Percentiles rank a stretch among this genome's conserved stretches.
Evolutionary conservation across 208 protist species (phyloP).

Genomic region (Zelonia costaricensis): DNA sequence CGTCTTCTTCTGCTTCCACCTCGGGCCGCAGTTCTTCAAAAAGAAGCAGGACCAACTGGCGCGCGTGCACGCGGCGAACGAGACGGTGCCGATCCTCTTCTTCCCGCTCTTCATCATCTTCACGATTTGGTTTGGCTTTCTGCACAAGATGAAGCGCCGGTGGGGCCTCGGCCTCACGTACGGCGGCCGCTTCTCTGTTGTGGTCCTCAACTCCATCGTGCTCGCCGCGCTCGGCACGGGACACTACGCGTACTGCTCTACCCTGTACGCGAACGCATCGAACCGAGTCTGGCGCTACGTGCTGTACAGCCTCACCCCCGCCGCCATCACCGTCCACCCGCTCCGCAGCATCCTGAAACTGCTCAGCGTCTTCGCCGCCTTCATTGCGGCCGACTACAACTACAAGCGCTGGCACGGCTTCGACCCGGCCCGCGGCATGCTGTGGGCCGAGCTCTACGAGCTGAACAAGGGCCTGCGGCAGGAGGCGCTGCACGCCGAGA

Average conservation of each 20-base stretch:
- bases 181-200: slow-evolving; percentile 35
- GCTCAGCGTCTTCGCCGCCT: slow-evolving; percentile 34
- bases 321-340: slow-evolving; percentile 14
- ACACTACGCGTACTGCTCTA: slow-evolving; percentile 68
- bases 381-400: slow-evolving; percentile 62
- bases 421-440: slow-evolving; percentile 64
- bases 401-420: slow-evolving; percentile 66
- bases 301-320: slow-evolving; percentile 10
- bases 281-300: slow-evolving; percentile 1
- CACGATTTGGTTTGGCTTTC: slow-evolving; percentile 43
- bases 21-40: slow-evolving; percentile 48
- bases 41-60: slow-evolving; percentile 18
- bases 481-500: slow-evolving; percentile 1
- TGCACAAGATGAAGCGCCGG: slow-evolving; percentile 75
- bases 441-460: slow-evolving; percentile 69
- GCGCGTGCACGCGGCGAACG: not conserved
- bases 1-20: slow-evolving; percentile 58
- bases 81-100: slow-evolving; percentile 48
- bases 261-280: slow-evolving; percentile 19
- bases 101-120: slow-evolving; percentile 62
- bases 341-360: slow-evolving; percentile 36
- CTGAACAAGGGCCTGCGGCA: slow-evolving; percentile 23
- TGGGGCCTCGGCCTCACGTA: slow-evolving; percentile 70
- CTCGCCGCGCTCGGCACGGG: slow-evolving; percentile 57
- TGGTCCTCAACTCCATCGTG: slow-evolving; percentile 72